Conservation (phyloP, 345 rosid species). For the Crucihimalaya himalaica region DNA sequence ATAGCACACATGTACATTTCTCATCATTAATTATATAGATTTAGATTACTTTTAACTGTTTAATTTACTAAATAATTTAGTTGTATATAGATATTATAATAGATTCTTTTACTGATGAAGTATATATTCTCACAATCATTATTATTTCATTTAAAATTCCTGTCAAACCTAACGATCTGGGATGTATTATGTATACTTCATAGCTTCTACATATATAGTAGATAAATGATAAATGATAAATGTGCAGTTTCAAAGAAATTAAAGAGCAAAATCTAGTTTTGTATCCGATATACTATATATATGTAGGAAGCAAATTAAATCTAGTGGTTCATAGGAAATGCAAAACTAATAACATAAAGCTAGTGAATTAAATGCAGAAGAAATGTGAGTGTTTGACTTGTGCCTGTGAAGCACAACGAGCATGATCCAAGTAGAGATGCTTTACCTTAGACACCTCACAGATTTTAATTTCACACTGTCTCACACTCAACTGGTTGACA, state of each 20-base stretch:
- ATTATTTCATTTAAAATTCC: neutral
- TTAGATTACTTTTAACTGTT: neutral
- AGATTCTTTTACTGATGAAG: neutral
- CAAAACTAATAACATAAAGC: neutral
- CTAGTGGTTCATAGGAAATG: neutral
- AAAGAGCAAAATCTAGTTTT: neutral
- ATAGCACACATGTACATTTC: neutral
- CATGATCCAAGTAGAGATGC: constrained; percentile 19
- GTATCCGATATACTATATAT: no score
- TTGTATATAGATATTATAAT: neutral
- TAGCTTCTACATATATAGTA: no score
- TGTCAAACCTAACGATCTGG: neutral
- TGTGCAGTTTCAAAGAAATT: neutral
- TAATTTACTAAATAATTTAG: neutral
- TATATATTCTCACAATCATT: neutral
- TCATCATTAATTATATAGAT: neutral
- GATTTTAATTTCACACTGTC: constrained; percentile 5
- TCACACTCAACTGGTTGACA: constrained; percentile 17
- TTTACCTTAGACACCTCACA: neutral
- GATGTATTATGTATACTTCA: no score
- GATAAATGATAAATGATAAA: neutral
- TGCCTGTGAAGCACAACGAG: constrained; percentile 18
- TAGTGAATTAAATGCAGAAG: constrained; percentile 23
- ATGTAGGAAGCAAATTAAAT: no score
- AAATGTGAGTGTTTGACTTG: constrained; percentile 27